Evolutionary conservation across 73 alveolate species (phyloP).

Genomic region (Symbiodinium pilosum): DNA sequence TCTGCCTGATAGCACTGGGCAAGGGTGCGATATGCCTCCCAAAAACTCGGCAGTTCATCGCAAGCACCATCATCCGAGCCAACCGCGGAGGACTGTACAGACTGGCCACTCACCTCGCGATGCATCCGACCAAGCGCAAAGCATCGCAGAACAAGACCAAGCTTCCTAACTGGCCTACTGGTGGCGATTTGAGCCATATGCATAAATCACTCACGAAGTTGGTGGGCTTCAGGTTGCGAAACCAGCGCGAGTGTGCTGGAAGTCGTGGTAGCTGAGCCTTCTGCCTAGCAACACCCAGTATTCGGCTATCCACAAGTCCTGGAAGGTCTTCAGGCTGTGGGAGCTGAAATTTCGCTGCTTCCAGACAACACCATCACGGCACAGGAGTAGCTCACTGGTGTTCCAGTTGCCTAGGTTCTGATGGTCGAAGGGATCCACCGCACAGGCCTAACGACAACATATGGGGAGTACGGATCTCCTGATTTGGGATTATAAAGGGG

Average conservation of each 20-base stretch:
- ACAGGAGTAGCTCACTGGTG: neutral
- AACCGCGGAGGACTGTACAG: too few relatives aligned
- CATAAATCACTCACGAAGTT: too few relatives aligned
- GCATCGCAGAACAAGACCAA: too few relatives aligned
- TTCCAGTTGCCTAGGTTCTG: conserved; percentile 2
- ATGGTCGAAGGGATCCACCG: too few relatives aligned
- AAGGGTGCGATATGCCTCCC: conserved; percentile 22
- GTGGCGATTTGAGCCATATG: too few relatives aligned
- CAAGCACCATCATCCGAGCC: neutral
- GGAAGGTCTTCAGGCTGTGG: neutral
- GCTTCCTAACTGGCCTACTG: too few relatives aligned
- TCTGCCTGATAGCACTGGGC: conserved; percentile 47
- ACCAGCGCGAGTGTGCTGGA: too few relatives aligned
- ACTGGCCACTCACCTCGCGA: neutral
- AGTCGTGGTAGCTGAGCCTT: too few relatives aligned
- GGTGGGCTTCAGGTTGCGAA: too few relatives aligned
- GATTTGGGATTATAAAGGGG: too few relatives aligned
- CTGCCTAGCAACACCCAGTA: too few relatives aligned
- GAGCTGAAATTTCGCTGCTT: neutral
- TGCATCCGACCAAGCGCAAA: neutral
- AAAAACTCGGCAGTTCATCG: neutral
- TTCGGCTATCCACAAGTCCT: neutral
- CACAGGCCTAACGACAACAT: neutral
- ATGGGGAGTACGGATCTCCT: neutral
- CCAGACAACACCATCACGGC: neutral